A percentile compares a stretch with the other conserved stretches of the same genome.
Evolutionary conservation across 306 rosid species (phyloP).

Genomic region (Trifolium pratense): DNA sequence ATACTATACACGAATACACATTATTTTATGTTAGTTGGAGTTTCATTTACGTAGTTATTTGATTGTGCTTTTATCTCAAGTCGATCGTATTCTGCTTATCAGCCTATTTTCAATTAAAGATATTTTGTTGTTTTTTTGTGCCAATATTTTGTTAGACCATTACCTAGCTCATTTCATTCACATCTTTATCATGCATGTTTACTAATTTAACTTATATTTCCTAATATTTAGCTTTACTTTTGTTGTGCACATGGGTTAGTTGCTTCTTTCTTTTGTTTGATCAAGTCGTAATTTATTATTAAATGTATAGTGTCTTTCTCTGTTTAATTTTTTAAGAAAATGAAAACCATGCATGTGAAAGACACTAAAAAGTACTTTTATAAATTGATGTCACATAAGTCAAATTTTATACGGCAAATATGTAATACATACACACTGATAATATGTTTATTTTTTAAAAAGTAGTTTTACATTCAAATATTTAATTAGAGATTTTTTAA

Average conservation of each 20-base stretch:
- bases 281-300: constrained; percentile 5
- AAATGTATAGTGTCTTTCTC: background rate
- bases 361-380: background rate
- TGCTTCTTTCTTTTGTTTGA: constrained; percentile 25
- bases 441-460: too few relatives aligned
- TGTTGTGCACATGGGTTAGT: constrained; percentile 12
- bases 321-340: constrained; percentile 14
- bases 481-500: too few relatives aligned
- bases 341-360: background rate
- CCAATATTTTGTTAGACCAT: background rate
- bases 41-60: background rate
- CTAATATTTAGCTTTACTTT: background rate
- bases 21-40: background rate
- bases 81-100: background rate
- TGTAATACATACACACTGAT: too few relatives aligned
- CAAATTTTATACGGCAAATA: background rate
- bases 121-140: background rate
- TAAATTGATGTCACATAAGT: background rate
- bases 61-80: constrained; percentile 14
- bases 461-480: too few relatives aligned
- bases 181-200: constrained; percentile 5
- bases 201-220: background rate
- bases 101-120: background rate
- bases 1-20: background rate
- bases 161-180: constrained; percentile 11